Evolutionary conservation across 169 alveolate genomes (phyloP).

Genomic region (Eimeria falciformis): DNA sequence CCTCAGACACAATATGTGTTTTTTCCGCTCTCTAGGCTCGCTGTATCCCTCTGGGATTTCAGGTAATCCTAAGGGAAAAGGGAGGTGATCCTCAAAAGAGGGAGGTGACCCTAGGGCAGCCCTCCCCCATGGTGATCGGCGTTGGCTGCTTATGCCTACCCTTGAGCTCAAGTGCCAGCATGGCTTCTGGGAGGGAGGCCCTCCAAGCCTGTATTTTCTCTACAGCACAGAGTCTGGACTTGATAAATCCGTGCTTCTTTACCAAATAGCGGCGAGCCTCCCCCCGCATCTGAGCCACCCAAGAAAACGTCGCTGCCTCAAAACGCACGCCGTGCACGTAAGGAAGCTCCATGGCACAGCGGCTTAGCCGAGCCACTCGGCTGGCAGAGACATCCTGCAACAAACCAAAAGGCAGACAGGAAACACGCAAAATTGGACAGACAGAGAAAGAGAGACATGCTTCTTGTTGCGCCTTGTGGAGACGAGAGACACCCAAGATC

Average conservation of each 20-base stretch:
- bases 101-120: no score
- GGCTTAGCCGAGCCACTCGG: conserved; percentile 73
- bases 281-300: conserved; percentile 76
- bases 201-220: conserved; percentile 74
- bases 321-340: conserved; percentile 79
- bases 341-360: conserved; percentile 78
- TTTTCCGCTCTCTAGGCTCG: background rate
- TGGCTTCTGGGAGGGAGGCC: conserved; percentile 62
- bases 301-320: conserved; percentile 75
- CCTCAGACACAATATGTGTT: background rate
- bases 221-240: conserved; percentile 76
- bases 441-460: background rate
- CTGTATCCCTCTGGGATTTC: background rate
- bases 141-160: conserved; percentile 32
- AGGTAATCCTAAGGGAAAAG: background rate
- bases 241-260: conserved; percentile 78
- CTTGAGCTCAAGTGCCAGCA: conserved; percentile 62
- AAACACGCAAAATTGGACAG: background rate
- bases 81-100: no score
- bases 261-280: conserved; percentile 76
- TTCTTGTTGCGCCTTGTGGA: no score
- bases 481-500: background rate
- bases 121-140: background rate
- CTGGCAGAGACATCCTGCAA: conserved; percentile 72
- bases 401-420: background rate